Conservation (phyloP, 2,329 filamentous ascomycete species). For the Fusarium torulosum region DNA sequence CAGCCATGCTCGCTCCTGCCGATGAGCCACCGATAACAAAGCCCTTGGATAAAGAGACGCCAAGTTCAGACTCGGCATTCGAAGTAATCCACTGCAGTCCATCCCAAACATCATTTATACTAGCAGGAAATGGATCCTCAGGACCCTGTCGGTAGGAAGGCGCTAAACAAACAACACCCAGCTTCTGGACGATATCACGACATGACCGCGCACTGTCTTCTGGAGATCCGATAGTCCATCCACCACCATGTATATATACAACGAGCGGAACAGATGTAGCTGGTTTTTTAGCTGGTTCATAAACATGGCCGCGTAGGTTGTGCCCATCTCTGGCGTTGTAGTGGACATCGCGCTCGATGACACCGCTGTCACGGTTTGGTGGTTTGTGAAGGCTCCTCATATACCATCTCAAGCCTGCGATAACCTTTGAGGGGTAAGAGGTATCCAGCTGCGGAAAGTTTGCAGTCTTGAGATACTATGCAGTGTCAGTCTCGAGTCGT, state of each 20-base stretch:
- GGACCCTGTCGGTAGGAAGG: not conserved
- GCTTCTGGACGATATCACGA: not conserved
- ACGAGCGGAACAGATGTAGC: accelerated
- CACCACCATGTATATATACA: slow-evolving; percentile 2
- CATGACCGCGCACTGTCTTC: slow-evolving; percentile 1
- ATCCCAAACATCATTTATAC: slow-evolving; percentile 8
- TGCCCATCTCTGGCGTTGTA: not conserved
- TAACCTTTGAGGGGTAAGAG: not conserved
- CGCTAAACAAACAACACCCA: not conserved
- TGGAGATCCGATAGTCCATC: slow-evolving; percentile 6
- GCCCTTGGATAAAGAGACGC: not conserved
- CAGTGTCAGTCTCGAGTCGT: accelerated
- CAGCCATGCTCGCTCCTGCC: slow-evolving; percentile 5
- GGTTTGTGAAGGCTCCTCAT: not conserved
- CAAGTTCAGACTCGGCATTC: not conserved
- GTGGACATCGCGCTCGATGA: not conserved
- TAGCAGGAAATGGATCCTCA: not conserved
- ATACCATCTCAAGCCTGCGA: slow-evolving; percentile 7
- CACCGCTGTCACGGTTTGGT: not conserved
- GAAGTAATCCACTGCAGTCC: not conserved
- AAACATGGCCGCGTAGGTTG: not conserved
- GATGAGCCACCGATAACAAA: slow-evolving; percentile 5
- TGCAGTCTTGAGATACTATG: not conserved
- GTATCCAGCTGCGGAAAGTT: not conserved
- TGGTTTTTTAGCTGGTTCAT: accelerated